Evolutionary conservation across 306 rosid species (phyloP), one percentile per base, ranked within the genome.

Genomic region (Adenanthera pavonina): DNA sequence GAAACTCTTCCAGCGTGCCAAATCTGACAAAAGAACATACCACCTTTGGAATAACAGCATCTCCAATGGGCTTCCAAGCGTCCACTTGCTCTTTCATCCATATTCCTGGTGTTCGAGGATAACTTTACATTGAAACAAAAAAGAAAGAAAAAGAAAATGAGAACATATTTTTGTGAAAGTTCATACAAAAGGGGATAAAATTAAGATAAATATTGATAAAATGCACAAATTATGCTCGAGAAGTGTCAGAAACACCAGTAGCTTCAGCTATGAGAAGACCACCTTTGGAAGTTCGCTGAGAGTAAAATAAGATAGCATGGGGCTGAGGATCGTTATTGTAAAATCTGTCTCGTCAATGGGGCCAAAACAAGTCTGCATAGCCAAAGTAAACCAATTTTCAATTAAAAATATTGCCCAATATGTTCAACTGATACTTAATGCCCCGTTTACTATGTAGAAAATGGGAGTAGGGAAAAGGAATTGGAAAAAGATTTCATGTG

Each of bases 1-100:
- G 95, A 88, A 60, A 3, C 85, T 86, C 86, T 80, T 19, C 96
- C 90, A 1, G 35, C 84, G 7, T 91, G 96, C 89, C 81, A 82
- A 86, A 91, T 85, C 47, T 91, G 93, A 81, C 90, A 89, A 40
- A 91, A 89, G 80, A 91, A 86, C 0, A 84, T 1, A 12, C 83
- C 90, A 0, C 90, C 89, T 80, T 91, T 80, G 54, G 89, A 89
- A 69, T 91, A 68, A 89, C 92, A 17, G 90, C 90, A 41, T 83
- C 83, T 0, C 89, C 90, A 34, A 89, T 54, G 12, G 82, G 80
- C 6, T 86, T 88, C 91, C 92, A 91, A 0, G 92, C 91, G 53
- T 91, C 77, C 0, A 91, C 82, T 12, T 91, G 95, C 62, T 89
- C 87, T 53, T 78, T 83, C 0, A 87, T 86, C 93, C 90, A 91